Evolutionary conservation across 257 asterid species (phyloP).

Genomic region (Primulina eburnea): DNA sequence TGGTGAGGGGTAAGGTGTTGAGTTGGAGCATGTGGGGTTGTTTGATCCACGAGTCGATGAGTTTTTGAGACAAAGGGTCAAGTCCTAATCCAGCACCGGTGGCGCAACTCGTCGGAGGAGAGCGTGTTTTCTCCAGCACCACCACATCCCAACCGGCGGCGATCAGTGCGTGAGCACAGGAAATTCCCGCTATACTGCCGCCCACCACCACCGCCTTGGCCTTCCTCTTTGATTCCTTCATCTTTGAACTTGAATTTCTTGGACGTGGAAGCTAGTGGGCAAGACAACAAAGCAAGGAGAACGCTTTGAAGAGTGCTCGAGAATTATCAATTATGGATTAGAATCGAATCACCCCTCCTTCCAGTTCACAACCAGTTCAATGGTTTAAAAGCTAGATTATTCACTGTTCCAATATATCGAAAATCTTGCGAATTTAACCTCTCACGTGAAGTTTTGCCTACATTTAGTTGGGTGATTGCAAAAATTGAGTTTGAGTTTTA

Average conservation of each 20-base stretch:
- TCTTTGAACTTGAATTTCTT: constrained; percentile 6
- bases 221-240: constrained; percentile 31
- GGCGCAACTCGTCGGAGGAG: constrained; percentile 69
- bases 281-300: no score
- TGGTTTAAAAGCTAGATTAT: no score
- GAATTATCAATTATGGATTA: no score
- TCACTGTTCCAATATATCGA: no score
- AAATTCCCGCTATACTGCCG: constrained; percentile 83
- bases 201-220: constrained; percentile 75
- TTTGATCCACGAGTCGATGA: constrained; percentile 52
- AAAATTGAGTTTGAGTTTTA: no score
- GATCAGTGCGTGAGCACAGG: constrained; percentile 66
- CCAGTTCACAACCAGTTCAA: no score
- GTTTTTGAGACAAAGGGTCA: constrained; percentile 48
- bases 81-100: constrained; percentile 89
- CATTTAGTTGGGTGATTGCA: no score
- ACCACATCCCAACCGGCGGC: constrained; percentile 77
- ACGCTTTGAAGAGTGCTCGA: no score
- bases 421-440: no score
- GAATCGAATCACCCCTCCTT: no score
- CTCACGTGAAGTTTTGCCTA: no score
- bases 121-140: constrained; percentile 70
- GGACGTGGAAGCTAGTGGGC: not conserved
- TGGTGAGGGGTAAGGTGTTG: constrained; percentile 57
- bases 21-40: constrained; percentile 43